These are phyloP conservation scores for Colletotrichum zoysiae DNA, from an alignment of 2,329 filamentous ascomycete genomes.

Conservation along the genomic window DNA sequence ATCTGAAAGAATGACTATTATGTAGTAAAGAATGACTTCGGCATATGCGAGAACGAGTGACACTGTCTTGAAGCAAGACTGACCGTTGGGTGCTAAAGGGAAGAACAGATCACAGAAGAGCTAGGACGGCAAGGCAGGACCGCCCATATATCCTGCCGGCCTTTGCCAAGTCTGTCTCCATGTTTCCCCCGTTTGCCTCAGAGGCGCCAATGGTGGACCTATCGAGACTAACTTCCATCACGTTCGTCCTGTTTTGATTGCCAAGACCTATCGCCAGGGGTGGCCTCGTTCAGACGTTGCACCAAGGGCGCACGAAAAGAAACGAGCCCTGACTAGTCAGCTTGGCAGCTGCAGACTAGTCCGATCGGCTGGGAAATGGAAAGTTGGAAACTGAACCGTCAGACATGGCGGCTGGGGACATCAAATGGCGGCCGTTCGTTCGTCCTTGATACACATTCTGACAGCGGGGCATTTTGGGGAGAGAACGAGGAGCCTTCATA, in stretches of 20 bases:
- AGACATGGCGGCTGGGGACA: background rate
- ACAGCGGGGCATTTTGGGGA: background rate
- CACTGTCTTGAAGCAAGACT: conserved; percentile 23
- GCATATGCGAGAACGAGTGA: conserved; percentile 29
- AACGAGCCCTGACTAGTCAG: conserved; percentile 9
- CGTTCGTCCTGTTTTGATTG: conserved; percentile 32
- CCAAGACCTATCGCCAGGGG: conserved; percentile 18
- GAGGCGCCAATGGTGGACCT: background rate
- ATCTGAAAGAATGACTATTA: conserved; percentile 15
- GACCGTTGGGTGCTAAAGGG: conserved; percentile 11
- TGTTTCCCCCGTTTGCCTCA: background rate
- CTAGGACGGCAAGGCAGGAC: background rate
- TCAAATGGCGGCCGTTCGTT: conserved; percentile 13
- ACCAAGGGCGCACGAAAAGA: conserved; percentile 19
- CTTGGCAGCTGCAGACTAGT: conserved; percentile 4
- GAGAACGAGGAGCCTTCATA: too few species aligned
- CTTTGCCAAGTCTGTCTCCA: conserved; percentile 18
- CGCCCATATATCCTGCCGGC: conserved; percentile 35
- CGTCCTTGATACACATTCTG: background rate
- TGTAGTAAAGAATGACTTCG: conserved; percentile 32
- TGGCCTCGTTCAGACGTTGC: conserved; percentile 4
- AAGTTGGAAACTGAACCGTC: background rate
- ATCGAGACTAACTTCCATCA: conserved; percentile 5
- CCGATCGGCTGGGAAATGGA: conserved; percentile 25
- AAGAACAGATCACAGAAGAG: background rate